Conservation (phyloP, 768 basidiomycete genomes). For the Gyrodon lividus region DNA sequence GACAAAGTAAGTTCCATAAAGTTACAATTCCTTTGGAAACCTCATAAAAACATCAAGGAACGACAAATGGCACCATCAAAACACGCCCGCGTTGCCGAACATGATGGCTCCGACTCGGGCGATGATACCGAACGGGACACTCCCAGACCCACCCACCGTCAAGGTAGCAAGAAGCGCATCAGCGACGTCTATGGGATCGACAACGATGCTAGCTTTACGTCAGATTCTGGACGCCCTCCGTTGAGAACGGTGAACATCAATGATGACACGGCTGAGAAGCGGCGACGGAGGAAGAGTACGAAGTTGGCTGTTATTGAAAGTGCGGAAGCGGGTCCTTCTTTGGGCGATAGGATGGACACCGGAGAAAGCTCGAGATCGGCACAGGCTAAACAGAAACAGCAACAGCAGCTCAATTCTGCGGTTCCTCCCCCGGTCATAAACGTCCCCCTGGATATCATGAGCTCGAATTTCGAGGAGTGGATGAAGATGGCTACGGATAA, state of each 20-base stretch:
- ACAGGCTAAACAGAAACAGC: constrained; percentile 53
- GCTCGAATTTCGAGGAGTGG: constrained; percentile 96
- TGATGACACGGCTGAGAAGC: constrained; percentile 86
- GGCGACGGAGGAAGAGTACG: constrained; percentile 75
- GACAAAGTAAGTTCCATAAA: not conserved
- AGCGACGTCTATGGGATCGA: constrained; percentile 50
- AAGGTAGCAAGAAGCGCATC: constrained; percentile 36
- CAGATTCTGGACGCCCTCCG: constrained; percentile 42
- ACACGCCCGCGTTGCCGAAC: constrained; percentile 21
- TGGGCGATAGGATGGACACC: constrained; percentile 39
- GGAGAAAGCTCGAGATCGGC: constrained; percentile 44
- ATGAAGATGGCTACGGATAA: constrained; percentile 99
- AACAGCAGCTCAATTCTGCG: constrained; percentile 59
- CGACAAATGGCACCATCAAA: constrained; percentile 21
- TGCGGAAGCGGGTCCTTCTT: constrained; percentile 56
- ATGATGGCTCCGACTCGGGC: constrained; percentile 19
- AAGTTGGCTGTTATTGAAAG: constrained; percentile 59
- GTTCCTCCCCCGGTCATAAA: constrained; percentile 55
- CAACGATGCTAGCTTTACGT: constrained; percentile 33
- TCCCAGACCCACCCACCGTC: constrained; percentile 22
- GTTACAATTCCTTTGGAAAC: not conserved
- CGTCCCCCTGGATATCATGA: constrained; percentile 80
- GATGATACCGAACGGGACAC: constrained; percentile 35
- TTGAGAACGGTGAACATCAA: constrained; percentile 50
- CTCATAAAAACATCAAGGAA: not conserved